A percentile compares a stretch with the other conserved stretches of the same genome.
phyloP scores from a whole-genome alignment of 768 basidiomycete genomes.

The Hericium coralloides region DNA sequence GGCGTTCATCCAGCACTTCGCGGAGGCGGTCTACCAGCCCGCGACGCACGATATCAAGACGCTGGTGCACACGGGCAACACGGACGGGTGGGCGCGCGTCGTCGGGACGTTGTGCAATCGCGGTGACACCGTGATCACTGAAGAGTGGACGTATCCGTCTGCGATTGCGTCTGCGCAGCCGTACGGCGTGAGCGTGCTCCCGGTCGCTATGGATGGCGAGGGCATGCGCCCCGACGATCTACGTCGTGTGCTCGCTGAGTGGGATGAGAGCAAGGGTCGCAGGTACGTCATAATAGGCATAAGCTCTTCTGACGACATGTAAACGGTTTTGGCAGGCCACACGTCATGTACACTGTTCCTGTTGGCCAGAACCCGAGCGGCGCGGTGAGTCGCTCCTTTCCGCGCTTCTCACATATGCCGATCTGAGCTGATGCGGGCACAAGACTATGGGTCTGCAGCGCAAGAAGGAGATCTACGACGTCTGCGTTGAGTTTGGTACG shows the following conservation, averaged over 20 bases:
- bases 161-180: constrained; percentile 31
- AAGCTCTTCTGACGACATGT: neutral
- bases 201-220: constrained; percentile 59
- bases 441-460: constrained; percentile 53
- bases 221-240: constrained; percentile 62
- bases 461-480: constrained; percentile 74
- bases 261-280: constrained; percentile 55
- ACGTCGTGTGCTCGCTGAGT: constrained; percentile 48
- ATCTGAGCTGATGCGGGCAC: neutral
- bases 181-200: constrained; percentile 35
- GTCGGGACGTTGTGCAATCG: constrained; percentile 55
- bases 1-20: constrained; percentile 49
- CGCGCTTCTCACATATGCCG: neutral
- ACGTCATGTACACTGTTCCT: constrained; percentile 66
- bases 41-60: constrained; percentile 52
- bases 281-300: constrained; percentile 29
- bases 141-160: constrained; percentile 74
- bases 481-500: constrained; percentile 73
- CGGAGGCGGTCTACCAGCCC: constrained; percentile 43
- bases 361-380: constrained; percentile 86
- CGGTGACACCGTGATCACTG: constrained; percentile 47
- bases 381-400: constrained; percentile 32
- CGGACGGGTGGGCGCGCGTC: constrained; percentile 61
- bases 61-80: constrained; percentile 58
- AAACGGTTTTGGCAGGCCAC: constrained; percentile 36